Base-by-base conservation (phyloP, 768 basidiomycete genomes). In the Megacollybia marginata region DNA sequence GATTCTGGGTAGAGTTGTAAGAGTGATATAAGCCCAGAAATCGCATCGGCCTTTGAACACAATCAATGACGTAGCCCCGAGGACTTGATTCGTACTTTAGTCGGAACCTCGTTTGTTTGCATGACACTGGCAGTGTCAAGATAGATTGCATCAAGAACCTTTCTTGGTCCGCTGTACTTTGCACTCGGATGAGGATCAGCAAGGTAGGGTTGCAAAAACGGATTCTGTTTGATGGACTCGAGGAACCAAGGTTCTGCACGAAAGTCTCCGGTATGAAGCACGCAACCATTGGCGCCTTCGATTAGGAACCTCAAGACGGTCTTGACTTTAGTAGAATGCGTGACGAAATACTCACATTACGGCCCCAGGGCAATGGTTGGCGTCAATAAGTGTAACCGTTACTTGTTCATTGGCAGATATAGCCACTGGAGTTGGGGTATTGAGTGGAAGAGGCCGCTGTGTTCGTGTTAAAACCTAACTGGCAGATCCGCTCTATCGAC, bases 281-380 rank as follows among this genome's bases (percentile, higher is more conserved):
- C 71, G 0, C 89, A 74, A 8, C 84, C 81, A 49, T 74, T 63
- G 4, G 70, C 50, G 15, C 87, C 85, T 62, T 91, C 85, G 42
- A 95, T 79, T 15, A 93, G 74, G 59, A 88, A 95, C 87, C 92
- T 95, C 13, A 45, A 28, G 15, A 33, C 20, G 13, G 23, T 5
- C 23, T 5, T 9, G 9, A 49, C 28, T 42, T 48, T 2, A 18
- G 43, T 32, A 15, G 18, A 42, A 40, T 36, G 20, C 18, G 33
- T 6, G 23, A 8, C 31, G 10, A 38, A 19, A 9, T 16, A 16
- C 82, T 23, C 58, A 92, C 93, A 97, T 95, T 38, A 92, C 85
- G 0, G 92, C 85, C 0, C 94, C 94, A 10, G 92, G 94, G 61
- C 93, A 96, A 62, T 97, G 94, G 59, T 96, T 96, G 0, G 94